Evolutionary conservation across 805 yeast genomes (phyloP), one percentile per base, ranked within the genome.

Genomic region (Lachancea lanzarotensis): DNA sequence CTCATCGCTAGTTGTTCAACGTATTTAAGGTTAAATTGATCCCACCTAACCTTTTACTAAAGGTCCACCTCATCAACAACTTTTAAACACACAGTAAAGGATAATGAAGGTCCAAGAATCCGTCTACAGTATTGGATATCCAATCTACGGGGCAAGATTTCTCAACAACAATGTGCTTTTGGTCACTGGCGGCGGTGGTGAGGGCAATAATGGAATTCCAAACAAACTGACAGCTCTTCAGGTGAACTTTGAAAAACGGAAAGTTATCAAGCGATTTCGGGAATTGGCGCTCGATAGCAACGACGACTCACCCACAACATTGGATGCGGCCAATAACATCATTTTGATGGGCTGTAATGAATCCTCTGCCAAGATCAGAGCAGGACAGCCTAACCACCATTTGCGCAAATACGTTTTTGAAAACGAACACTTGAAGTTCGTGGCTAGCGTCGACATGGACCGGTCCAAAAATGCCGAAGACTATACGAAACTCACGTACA

Each of bases 121-220:
- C 2, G 43, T 46, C 20, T 59, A 59, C 46, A 56, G 68, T 40
- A 55, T 69, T 29, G 91, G 86, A 2, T 85, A 81, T 55, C 98
- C 98, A 1, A 72, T 89, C 11, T 85, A 83, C 54, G 91, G 88
- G 2, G 82, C 91, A 43, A 76, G 78, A 48, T 89, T 87, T 60
- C 69, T 81, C 37, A 72, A 76, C 52, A 74, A 80, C 50, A 66
- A 70, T 48, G 75, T 81, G 1, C 62, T 90, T 22, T 63, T 89
- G 40, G 83, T 83, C 25, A 80, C 88, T 2, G 98, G 98, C 35
- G 98, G 98, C 37, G 97, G 97, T 26, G 98, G 97, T 20, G 95
- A 87, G 62, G 95, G 95, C 9, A 81, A 81, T 57, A 83, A 87
- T 56, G 96, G 95, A 26, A 80, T 88, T 45, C 84, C 90, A 34